Base-by-base conservation (phyloP, 2,329 filamentous ascomycete species). In the Botrytis fabae region DNA sequence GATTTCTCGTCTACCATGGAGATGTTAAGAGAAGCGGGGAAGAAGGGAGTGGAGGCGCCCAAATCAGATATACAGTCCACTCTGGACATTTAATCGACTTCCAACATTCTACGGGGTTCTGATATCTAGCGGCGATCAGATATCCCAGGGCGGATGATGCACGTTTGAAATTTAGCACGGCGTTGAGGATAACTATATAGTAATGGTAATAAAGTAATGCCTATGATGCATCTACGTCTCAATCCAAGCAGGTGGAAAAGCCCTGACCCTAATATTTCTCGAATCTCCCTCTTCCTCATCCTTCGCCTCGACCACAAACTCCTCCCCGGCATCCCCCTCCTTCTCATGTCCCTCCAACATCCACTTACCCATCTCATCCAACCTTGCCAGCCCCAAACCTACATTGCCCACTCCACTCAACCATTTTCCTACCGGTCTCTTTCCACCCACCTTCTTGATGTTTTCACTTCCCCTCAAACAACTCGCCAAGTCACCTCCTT, bases 351-450 rank as follows among this genome's bases (percentile, higher is more conserved):
- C 92, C 3, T 92, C 92, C 71, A 96, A 84, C 48, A 85, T 85
- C 65, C 96, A 84, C 80, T 94, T 92, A 8, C 93, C 97, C 95
- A 98, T 98, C 80, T 91, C 91, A 83, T 97, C 94, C 77, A 98
- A 83, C 40, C 95, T 90, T 80, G 95, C 98, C 77, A 98, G 83
- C 2, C 91, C 95, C 70, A 99, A 85, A 1, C 96, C 96, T 44
- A 98, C 83, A 80, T 98, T 97, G 0, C 95, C 95, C 22, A 95
- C 85, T 0, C 93, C 92, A 46, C 85, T 85, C 70, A 98, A 85
- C 84, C 93, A 95, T 80, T 93, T 97, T 61, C 95, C 96, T 0
- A 92, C 90, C 75, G 90, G 91, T 77, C 94, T 90, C 79, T 83
- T 85, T 72, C 84, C 75, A 68, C 44, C 83, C 20, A 81, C 76